Evolutionary conservation across 192 early-diverging fungal species (phyloP), one percentile per base, ranked within the genome.

Genomic region (Ramicandelaber brevisporus): DNA sequence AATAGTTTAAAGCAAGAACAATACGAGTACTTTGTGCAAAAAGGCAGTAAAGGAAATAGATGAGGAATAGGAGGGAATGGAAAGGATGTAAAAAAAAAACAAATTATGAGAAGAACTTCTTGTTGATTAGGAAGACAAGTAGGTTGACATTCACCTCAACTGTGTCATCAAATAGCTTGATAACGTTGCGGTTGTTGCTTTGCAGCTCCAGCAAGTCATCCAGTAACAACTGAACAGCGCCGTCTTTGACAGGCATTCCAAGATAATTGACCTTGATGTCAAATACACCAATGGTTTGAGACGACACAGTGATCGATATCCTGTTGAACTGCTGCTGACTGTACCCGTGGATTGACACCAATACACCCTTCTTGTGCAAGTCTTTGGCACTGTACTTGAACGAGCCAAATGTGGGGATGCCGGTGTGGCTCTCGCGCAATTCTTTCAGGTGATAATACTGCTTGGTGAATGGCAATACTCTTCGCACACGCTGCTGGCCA

Each of bases 311-410:
- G 21, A 99, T 48, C 4, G 68, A 70, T 30, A 99, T 78, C 37
- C 70, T 66, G 33, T 78, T 72, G 43, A 86, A 93, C 50, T 81
- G 73, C 32, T 75, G 75, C 30, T 75, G 75, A 26, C 57, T 55
- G 22, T 82, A 65, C 20, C 75, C 87, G 11, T 75, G 72, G 6
- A 99, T 50, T 21, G 73, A 68, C 13, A 95, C 43, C 21, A 99
- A 53, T 3, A 99, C 83, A 30, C 89, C 87, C 48, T 83, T 79
- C 40, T 90, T 78, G 41, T 82, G 65, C 31, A 99, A 54, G 31
- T 82, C 68, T 40, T 82, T 70, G 1, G 90, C 95, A 10, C 78
- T 80, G 57, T 90, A 99, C 68, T 97, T 96, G 68, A 68, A 93
- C 25, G 90, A 95, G 3, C 95, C 95, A 50, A 87, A 97, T 39